Evolutionary conservation across 257 asterid species (phyloP), one percentile per base, ranked within the genome.

Genomic region (Paulownia fortunei): DNA sequence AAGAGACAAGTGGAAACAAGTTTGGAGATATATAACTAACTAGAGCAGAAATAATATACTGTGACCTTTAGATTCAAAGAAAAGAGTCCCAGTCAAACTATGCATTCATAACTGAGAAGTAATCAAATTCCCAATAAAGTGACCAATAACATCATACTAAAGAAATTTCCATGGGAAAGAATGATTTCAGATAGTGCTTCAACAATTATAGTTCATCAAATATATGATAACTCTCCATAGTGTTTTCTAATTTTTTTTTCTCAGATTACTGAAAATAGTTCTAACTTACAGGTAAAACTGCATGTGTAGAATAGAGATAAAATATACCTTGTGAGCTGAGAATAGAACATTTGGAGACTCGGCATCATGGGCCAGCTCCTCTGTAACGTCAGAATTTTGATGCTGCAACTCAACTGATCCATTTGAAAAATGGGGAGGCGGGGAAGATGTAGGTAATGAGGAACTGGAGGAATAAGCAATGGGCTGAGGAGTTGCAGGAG

Each of bases 401-500:
- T 73, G 90, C 81, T 81, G 98, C 81, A 87, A 72, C 73, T 89
- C 94, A 68, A 46, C 85, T 12, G 94, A 85, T 24, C 96, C 97
- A 84, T 91, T 89, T 8, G 97, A 90, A 73, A 88, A 89, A 32
- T 82, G 83, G 32, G 87, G 86, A 69, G 98, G 86, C 4, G 92
- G 86, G 8, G 88, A 89, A 49, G 98, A 91, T 1, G 96, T 89
- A 56, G 98, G 98, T 60, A 93, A 82, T 19, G 97, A 88, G 39
- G 98, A 89, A 73, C 83, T 82, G 49, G 95, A 91, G 34, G 98
- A 90, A 77, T 86, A 90, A 72, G 92, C 97, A 73, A 87, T 80
- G 30, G 97, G 97, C 90, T 93, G 99, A 74, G 99, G 99, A 76
- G 94, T 87, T 37, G 93, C 92, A 36, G 99, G 98, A 74, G 99